Conservation (phyloP, 345 rosid species). For the Brassica cretica region DNA sequence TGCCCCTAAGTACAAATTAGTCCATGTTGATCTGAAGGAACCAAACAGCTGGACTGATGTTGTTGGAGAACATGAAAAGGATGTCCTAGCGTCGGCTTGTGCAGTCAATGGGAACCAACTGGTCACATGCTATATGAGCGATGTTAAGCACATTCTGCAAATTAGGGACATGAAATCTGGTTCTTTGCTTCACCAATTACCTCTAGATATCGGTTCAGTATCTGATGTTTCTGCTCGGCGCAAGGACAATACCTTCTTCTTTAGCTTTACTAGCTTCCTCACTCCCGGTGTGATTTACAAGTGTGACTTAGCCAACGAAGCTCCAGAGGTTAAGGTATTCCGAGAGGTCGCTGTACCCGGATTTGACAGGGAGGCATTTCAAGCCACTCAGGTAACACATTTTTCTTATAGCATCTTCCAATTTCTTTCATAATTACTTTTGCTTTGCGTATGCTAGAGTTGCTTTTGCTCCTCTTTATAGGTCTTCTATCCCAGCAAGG, state of each 20-base stretch:
- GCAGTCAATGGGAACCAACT: conserved; percentile 73
- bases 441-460: background rate
- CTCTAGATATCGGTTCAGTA: conserved; percentile 80
- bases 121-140: conserved; percentile 81
- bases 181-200: conserved; percentile 70
- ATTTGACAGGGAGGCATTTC: conserved; percentile 72
- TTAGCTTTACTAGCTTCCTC: conserved; percentile 82
- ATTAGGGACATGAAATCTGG: conserved; percentile 83
- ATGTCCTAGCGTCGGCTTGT: conserved; percentile 70
- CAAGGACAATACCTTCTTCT: conserved; percentile 55
- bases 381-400: conserved; percentile 69
- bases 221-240: conserved; percentile 66
- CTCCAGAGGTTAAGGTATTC: conserved; percentile 74
- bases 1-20: conserved; percentile 87
- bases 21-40: conserved; percentile 73
- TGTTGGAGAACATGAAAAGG: conserved; percentile 71
- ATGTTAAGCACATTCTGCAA: conserved; percentile 78
- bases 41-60: conserved; percentile 77
- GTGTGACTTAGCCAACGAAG: conserved; percentile 56
- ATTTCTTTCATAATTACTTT: background rate
- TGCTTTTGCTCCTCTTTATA: conserved; percentile 28
- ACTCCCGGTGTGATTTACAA: conserved; percentile 83
- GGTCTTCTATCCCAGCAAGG: conserved; percentile 84
- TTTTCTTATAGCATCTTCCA: background rate
- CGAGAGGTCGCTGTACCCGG: conserved; percentile 75